These are phyloP conservation scores for Penicillium glabrum DNA, from an alignment of 2,329 filamentous ascomycete species.

Conservation along the genomic window DNA sequence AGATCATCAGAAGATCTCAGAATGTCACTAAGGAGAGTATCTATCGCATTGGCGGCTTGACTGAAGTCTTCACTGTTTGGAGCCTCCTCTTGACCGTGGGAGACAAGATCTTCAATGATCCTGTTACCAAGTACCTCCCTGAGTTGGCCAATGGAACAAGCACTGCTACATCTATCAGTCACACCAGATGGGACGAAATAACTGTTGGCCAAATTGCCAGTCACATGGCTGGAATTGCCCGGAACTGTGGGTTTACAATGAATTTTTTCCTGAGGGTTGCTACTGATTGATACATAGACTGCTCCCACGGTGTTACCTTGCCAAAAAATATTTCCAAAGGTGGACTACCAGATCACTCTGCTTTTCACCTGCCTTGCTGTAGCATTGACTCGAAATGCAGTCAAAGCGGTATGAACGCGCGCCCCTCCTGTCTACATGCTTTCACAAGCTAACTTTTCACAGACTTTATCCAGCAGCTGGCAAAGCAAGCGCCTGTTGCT, in stretches of 20 bases:
- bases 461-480: slow-evolving; percentile 28
- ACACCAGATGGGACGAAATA: slow-evolving; percentile 17
- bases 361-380: slow-evolving; percentile 4
- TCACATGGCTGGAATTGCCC: slow-evolving; percentile 21
- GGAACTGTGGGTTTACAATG: slow-evolving; percentile 16
- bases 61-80: slow-evolving; percentile 40
- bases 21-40: slow-evolving; percentile 21
- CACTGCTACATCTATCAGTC: neutral
- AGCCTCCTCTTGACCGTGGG: slow-evolving; percentile 38
- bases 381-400: slow-evolving; percentile 3
- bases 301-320: too few species aligned
- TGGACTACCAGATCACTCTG: slow-evolving; percentile 1
- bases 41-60: slow-evolving; percentile 36
- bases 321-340: too few species aligned
- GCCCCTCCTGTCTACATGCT: neutral
- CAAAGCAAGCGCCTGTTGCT: slow-evolving; percentile 33
- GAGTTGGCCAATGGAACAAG: slow-evolving; percentile 27
- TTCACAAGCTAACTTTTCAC: neutral
- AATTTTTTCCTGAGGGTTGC: neutral
- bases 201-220: slow-evolving; percentile 25
- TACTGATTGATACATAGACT: too few species aligned
- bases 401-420: neutral
- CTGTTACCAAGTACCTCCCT: slow-evolving; percentile 41
- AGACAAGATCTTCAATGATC: slow-evolving; percentile 38
- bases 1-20: neutral